Evolutionary conservation across 306 rosid genomes (phyloP), one percentile per base, ranked within the genome.

Genomic region (Sesbania bispinosa): DNA sequence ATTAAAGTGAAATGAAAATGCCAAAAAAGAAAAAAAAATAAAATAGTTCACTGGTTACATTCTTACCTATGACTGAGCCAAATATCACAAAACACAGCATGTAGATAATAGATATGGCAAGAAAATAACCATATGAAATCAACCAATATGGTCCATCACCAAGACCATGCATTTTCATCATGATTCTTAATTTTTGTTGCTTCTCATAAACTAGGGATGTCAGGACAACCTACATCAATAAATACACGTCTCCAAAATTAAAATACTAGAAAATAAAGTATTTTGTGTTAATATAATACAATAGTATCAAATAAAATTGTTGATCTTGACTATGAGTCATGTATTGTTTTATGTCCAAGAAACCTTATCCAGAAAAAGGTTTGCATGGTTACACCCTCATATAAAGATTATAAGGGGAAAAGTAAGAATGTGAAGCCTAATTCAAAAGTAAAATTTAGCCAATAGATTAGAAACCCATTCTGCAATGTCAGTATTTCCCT

Each of bases 131-230:
- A 70, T 90, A 92, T 0, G 98, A 74, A 67, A 92, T 92, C 80
- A 90, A 43, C 98, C 96, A 90, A 69, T 90, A 92, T 0, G 98
- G 93, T 15, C 91, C 96, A 63, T 92, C 96, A 53, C 93, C 97
- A 62, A 93, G 98, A 71, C 98, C 98, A 7, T 93, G 98, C 98
- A 93, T 93, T 84, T 90, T 93, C 98, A 93, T 93, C 98, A 93
- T 93, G 84, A 93, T 90, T 88, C 97, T 88, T 76, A 93, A 74
- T 55, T 80, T 90, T 62, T 90, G 88, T 74, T 88, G 85, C 73
- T 83, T 93, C 85, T 93, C 98, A 55, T 93, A 93, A 9, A 90
- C 97, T 73, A 93, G 79, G 1, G 98, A 70, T 36, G 90, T 77
- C 63, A 93, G 71, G 29, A 75, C 79, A 77, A 93, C 88, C 98